Conservation (phyloP, 768 basidiomycete species). For the Boletus tomentosulus region DNA sequence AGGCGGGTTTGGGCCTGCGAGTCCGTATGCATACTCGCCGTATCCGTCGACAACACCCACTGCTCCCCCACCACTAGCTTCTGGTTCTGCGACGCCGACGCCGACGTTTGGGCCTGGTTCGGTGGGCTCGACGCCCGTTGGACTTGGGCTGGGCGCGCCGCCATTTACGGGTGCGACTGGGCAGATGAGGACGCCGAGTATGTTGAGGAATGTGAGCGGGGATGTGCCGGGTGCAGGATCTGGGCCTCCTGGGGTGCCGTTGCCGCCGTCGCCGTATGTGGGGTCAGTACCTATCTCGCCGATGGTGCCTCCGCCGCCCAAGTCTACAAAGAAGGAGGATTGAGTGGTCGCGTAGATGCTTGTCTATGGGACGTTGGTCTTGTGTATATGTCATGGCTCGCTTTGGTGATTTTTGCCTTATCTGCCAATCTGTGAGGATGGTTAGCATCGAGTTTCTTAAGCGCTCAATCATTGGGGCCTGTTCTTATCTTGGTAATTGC, state of each 20-base stretch:
- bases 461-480: no score
- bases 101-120: conserved; percentile 28
- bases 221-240: neutral
- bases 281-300: conserved; percentile 16
- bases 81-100: conserved; percentile 25
- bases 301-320: conserved; percentile 22
- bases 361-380: neutral
- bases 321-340: conserved; percentile 25
- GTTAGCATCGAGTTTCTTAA: no score
- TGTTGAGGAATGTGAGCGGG: conserved; percentile 15
- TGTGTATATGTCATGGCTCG: neutral
- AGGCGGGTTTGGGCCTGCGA: conserved; percentile 23
- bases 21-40: conserved; percentile 32
- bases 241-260: conserved; percentile 9
- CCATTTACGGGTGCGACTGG: conserved; percentile 8
- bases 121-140: conserved; percentile 25
- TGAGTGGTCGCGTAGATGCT: conserved; percentile 5
- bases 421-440: no score
- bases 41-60: conserved; percentile 18
- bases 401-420: neutral
- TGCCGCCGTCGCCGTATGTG: conserved; percentile 21
- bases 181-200: conserved; percentile 8
- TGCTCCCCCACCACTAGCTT: neutral
- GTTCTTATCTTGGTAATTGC: no score
- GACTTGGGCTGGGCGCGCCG: conserved; percentile 28